Evolutionary conservation across 2,329 filamentous ascomycete species (phyloP).

Genomic region (Cladorrhinum sp.): DNA sequence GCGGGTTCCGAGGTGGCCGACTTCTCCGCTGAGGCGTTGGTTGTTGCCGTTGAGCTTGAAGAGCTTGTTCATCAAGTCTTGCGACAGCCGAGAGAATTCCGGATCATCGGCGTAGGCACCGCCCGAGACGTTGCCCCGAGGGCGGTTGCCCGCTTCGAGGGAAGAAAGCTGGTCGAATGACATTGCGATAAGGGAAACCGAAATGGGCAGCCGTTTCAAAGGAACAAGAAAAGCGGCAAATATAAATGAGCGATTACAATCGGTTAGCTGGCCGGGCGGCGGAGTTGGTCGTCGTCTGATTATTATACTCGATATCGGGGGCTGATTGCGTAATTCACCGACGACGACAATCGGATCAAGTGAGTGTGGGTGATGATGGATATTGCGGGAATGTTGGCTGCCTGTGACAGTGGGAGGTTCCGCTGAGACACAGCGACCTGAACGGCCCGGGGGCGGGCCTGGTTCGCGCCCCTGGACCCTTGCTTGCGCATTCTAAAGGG

Average conservation of each 20-base stretch:
- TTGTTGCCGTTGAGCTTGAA: slow-evolving; percentile 89
- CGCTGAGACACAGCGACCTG: not conserved
- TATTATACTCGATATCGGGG: not conserved
- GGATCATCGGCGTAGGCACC: slow-evolving; percentile 80
- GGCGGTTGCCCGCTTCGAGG: slow-evolving; percentile 74
- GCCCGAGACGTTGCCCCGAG: slow-evolving; percentile 33
- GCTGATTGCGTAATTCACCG: not conserved
- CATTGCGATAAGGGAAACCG: slow-evolving; percentile 50
- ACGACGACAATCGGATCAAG: not conserved
- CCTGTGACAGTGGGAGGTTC: slow-evolving; percentile 5
- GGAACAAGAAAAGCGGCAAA: not conserved
- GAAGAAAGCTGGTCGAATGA: slow-evolving; percentile 86
- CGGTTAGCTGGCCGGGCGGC: too few species aligned
- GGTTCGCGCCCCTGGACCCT: slow-evolving; percentile 1
- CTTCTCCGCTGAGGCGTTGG: slow-evolving; percentile 76
- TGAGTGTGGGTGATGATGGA: not conserved
- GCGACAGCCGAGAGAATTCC: slow-evolving; percentile 80
- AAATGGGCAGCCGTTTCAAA: not conserved
- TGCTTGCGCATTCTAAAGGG: slow-evolving; percentile 7
- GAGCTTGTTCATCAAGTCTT: slow-evolving; percentile 80
- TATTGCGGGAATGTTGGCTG: slow-evolving; percentile 12
- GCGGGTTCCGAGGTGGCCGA: slow-evolving; percentile 81
- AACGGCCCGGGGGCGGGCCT: too few species aligned
- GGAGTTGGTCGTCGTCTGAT: too few species aligned
- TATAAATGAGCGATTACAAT: not conserved